These are phyloP conservation scores for Gaeumannomyces sp. DNA, from an alignment of 2,329 filamentous ascomycete species.

Conservation along the genomic window DNA sequence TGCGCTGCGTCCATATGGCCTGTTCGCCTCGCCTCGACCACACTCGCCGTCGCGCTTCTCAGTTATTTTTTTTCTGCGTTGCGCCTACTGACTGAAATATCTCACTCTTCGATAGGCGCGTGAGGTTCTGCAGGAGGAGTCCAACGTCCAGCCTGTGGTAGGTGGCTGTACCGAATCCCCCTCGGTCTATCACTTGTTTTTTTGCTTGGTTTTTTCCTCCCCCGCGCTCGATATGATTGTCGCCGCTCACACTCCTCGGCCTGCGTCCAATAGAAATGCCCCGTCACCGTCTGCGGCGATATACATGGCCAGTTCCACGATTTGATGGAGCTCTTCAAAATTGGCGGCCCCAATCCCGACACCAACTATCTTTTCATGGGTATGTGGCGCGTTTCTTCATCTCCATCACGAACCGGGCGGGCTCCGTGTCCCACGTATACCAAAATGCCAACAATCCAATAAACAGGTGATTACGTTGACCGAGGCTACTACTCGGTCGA, in stretches of 20 bases:
- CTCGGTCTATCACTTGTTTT: not conserved
- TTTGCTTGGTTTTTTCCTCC: not conserved
- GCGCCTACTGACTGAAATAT: not conserved
- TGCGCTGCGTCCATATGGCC: not conserved
- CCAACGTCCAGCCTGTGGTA: constrained; percentile 98
- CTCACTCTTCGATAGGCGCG: constrained; percentile 56
- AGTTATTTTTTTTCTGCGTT: not conserved
- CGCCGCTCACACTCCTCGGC: constrained; percentile 21
- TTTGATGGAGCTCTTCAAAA: constrained; percentile 98
- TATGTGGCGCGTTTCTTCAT: constrained; percentile 35
- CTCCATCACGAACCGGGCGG: not conserved
- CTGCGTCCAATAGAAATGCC: constrained; percentile 68
- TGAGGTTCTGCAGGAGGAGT: constrained; percentile 95
- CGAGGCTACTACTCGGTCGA: constrained; percentile 98
- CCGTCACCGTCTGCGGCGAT: constrained; percentile 96
- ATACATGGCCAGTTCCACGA: constrained; percentile 99
- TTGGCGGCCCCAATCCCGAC: constrained; percentile 94
- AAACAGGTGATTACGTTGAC: constrained; percentile 92
- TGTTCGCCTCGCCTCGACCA: not conserved
- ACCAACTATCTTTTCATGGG: constrained; percentile 99
- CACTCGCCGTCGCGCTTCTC: not conserved
- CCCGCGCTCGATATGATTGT: not conserved
- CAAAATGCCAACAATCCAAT: constrained; percentile 5
- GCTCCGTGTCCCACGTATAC: not conserved
- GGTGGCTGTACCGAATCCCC: constrained; percentile 23